phyloP scores from a whole-genome alignment of 2,329 filamentous ascomycete species.

The Penicillium sp. region DNA sequence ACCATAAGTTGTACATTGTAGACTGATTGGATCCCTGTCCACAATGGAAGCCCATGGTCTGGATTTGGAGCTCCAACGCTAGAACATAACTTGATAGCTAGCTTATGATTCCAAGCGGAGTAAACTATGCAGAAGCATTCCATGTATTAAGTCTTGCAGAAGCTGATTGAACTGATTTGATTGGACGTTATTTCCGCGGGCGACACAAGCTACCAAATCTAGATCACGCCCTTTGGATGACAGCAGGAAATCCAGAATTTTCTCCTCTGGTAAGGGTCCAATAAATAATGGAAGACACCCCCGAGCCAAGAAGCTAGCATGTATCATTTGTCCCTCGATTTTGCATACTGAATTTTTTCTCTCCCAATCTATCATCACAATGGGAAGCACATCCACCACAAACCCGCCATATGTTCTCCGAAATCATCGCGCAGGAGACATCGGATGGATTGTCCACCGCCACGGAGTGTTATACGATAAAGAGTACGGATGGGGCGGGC shows the following conservation, averaged over 20 bases:
- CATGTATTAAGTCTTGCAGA: neutral
- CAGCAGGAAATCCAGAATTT: neutral
- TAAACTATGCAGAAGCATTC: neutral
- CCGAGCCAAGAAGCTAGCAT: neutral
- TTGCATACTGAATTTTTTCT: neutral
- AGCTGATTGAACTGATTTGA: neutral
- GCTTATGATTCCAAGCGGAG: neutral
- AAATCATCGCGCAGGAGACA: constrained; percentile 22
- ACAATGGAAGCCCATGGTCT: neutral
- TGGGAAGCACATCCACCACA: neutral
- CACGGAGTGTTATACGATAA: constrained; percentile 22
- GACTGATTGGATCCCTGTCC: neutral
- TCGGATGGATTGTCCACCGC: constrained; percentile 25
- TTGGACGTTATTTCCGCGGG: neutral
- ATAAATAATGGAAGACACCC: neutral
- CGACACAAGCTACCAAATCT: neutral
- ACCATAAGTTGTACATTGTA: neutral
- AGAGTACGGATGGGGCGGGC: constrained; percentile 23
- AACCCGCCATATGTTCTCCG: constrained; percentile 10
- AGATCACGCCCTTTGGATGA: neutral
- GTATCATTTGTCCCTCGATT: neutral
- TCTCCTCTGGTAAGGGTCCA: neutral
- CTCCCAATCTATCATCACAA: neutral
- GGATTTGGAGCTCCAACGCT: neutral
- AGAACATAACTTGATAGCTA: neutral